Evolutionary conservation across 164 flowering plant species (phyloP), one percentile per base, ranked within the genome.

Genomic region (Amborella trichopoda): DNA sequence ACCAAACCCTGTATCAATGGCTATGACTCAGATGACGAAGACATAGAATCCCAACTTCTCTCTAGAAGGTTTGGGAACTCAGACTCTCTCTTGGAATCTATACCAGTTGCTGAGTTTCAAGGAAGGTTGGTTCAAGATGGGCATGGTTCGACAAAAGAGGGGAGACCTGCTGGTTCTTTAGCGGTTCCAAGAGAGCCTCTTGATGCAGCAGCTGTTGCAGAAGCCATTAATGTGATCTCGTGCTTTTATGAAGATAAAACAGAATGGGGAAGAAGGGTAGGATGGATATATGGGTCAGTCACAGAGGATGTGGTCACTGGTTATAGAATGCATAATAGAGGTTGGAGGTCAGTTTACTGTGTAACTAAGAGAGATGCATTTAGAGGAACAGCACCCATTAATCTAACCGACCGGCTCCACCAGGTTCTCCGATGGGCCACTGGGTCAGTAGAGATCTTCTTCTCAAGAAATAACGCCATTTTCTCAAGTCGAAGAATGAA

Each of bases 251-350:
- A 90, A 69, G 95, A 86, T 24, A 74, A 64, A 55, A 83, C 94
- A 0, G 98, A 90, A 53, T 90, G 98, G 98, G 98, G 98, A 12
- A 62, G 61, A 44, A 53, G 91, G 21, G 84, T 90, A 1, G 98
- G 98, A 2, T 90, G 98, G 98, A 90, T 90, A 5, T 86, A 90
- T 49, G 97, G 97, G 0, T 90, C 98, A 0, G 90, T 90, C 0
- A 90, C 95, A 0, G 98, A 90, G 53, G 98, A 90, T 67, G 98
- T 90, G 11, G 95, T 90, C 6, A 90, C 98, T 3, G 98, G 98
- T 3, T 90, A 90, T 30, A 36, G 94, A 12, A 90, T 90, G 98
- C 98, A 90, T 52, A 90, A 90, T 26, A 59, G 95, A 55, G 98
- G 95, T 0, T 90, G 98, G 98, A 67, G 94, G 56, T 90, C 98